A percentile compares a stretch with the other conserved stretches of the same genome.
Evolutionary conservation across 2,329 filamentous ascomycete species (phyloP).

Genomic region (Hymenoscyphus albidus): DNA sequence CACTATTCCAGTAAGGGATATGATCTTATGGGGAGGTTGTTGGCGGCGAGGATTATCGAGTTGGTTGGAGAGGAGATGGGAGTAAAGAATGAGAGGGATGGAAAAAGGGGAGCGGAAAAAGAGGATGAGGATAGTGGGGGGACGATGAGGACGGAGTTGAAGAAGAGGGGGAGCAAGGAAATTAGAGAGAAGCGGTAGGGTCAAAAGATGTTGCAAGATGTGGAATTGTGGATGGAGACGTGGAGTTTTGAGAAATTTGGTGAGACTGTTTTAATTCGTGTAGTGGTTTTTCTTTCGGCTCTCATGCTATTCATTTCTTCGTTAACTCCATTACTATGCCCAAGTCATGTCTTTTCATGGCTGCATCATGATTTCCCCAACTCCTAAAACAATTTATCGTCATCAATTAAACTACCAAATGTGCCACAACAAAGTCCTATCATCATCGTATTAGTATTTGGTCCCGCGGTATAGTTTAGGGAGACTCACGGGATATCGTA

Average conservation of each 20-base stretch:
- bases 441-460: not conserved
- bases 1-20: constrained; percentile 59
- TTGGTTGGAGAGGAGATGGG: constrained; percentile 33
- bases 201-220: not conserved
- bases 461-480: constrained; percentile 11
- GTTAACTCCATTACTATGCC: constrained; percentile 26
- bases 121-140: not conserved
- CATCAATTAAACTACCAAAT: constrained; percentile 42
- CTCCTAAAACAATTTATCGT: constrained; percentile 20
- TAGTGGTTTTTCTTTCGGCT: constrained; percentile 10
- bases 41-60: constrained; percentile 51
- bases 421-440: constrained; percentile 54
- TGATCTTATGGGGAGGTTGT: constrained; percentile 55
- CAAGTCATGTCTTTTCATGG: constrained; percentile 9
- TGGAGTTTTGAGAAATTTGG: not conserved
- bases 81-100: constrained; percentile 43
- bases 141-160: not conserved
- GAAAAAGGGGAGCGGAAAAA: not conserved
- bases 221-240: not conserved
- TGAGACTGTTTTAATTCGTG: not conserved
- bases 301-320: constrained; percentile 16
- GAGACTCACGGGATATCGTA: constrained; percentile 70
- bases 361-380: constrained; percentile 23
- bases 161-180: not conserved
- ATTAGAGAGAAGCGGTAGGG: not conserved